Conservation (phyloP, 2,329 filamentous ascomycete species). For the Alternaria sp. region DNA sequence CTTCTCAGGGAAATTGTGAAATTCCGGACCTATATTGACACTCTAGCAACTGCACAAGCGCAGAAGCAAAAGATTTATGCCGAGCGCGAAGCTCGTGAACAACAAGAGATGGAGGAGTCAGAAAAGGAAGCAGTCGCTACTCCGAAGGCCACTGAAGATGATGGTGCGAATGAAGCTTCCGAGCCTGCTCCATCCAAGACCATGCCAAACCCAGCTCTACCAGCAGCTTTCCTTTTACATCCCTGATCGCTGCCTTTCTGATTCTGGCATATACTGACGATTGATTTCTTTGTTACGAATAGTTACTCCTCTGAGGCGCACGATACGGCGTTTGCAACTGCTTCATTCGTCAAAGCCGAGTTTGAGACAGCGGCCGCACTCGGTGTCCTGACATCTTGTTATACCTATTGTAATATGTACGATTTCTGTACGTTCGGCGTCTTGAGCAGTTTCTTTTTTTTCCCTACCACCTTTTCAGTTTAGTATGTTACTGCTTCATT, state of each 20-base stretch:
- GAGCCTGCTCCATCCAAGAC: slow-evolving; percentile 21
- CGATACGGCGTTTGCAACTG: slow-evolving; percentile 45
- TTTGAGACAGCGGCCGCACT: slow-evolving; percentile 38
- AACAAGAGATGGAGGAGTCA: slow-evolving; percentile 24
- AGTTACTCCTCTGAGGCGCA: slow-evolving; percentile 47
- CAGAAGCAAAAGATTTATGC: slow-evolving; percentile 75
- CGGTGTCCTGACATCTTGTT: slow-evolving; percentile 37
- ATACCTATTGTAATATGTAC: slow-evolving; percentile 29
- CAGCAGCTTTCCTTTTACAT: slow-evolving; percentile 15
- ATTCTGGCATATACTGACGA: slow-evolving; percentile 38
- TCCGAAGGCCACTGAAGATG: slow-evolving; percentile 30
- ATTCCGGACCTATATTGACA: slow-evolving; percentile 93
- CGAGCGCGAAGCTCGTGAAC: slow-evolving; percentile 43
- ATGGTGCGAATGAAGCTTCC: slow-evolving; percentile 48
- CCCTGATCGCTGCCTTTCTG: slow-evolving; percentile 15
- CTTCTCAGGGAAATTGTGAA: slow-evolving; percentile 94
- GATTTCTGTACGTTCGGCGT: slow-evolving; percentile 19
- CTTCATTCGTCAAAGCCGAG: slow-evolving; percentile 46
- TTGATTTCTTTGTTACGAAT: slow-evolving; percentile 29
- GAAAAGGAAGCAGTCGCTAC: slow-evolving; percentile 20
- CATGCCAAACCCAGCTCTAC: slow-evolving; percentile 3
- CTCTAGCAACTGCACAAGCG: slow-evolving; percentile 73
- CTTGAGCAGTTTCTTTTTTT: slow-evolving; percentile 1
- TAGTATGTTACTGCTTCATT: slow-evolving; percentile 4
- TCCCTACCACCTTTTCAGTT: background rate